These are phyloP conservation scores for Ceratobasidium sp. DNA, from an alignment of 1,284 basidiomycete species.

Conservation along the genomic window DNA sequence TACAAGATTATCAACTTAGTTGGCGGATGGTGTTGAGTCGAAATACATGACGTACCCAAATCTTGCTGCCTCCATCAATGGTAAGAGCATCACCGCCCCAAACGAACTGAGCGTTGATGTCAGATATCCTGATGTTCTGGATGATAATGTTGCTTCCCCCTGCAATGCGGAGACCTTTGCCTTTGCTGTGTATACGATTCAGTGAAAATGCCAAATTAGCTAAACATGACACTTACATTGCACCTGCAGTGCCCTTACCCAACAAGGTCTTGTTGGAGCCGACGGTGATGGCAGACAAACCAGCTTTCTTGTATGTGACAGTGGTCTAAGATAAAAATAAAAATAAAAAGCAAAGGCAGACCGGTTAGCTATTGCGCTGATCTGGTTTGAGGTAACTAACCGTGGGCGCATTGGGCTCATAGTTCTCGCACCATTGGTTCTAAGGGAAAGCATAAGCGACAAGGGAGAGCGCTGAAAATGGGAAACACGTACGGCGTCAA, in stretches of 20 bases:
- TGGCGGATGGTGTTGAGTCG: neutral
- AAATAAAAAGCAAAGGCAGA: too few species aligned
- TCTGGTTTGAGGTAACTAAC: neutral
- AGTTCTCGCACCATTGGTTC: constrained; percentile 53
- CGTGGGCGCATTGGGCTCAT: constrained; percentile 48
- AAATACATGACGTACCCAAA: constrained; percentile 48
- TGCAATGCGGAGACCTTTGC: constrained; percentile 25
- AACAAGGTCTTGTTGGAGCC: constrained; percentile 53
- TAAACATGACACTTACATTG: constrained; percentile 26
- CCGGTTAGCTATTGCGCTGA: neutral
- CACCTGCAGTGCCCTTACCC: constrained; percentile 49
- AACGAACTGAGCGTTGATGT: constrained; percentile 49
- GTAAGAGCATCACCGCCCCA: constrained; percentile 51
- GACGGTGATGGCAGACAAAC: constrained; percentile 46
- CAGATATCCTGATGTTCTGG: constrained; percentile 48
- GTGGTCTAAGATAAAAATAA: constrained; percentile 14
- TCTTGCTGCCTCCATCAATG: constrained; percentile 45
- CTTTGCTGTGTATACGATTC: constrained; percentile 2
- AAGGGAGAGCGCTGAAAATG: neutral
- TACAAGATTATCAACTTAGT: constrained; percentile 26
- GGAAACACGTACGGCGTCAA: constrained; percentile 47
- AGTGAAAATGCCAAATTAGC: too few species aligned
- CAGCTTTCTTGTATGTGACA: constrained; percentile 43
- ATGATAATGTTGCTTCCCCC: constrained; percentile 35
- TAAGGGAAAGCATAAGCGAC: neutral